phyloP scores from a whole-genome alignment of 1,139 yeast species.

The Pichia sp. region DNA sequence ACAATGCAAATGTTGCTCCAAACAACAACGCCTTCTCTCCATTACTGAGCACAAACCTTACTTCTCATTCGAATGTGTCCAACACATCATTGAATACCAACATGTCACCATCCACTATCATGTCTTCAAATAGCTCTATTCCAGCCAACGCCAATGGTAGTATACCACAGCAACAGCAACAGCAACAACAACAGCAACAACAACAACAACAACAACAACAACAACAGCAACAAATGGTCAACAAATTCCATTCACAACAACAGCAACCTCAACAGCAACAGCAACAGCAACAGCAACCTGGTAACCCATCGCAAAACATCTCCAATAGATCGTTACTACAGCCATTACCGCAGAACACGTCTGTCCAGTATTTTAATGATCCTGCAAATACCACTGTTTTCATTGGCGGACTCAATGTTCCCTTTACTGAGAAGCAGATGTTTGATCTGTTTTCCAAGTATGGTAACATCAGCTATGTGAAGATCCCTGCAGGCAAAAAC shows the following conservation, averaged over 20 bases:
- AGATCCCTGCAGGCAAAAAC: slow-evolving; percentile 65
- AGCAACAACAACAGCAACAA: slow-evolving; percentile 16
- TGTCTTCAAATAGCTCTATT: slow-evolving; percentile 25
- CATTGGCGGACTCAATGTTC: slow-evolving; percentile 62
- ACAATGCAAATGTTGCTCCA: background rate
- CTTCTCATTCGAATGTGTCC: slow-evolving; percentile 21
- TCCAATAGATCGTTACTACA: slow-evolving; percentile 23
- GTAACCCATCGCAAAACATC: background rate
- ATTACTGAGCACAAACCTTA: background rate
- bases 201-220: slow-evolving; percentile 2
- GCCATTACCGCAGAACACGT: slow-evolving; percentile 30
- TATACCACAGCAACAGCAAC: slow-evolving; percentile 23
- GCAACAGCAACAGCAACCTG: background rate
- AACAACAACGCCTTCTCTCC: background rate
- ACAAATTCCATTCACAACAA: background rate
- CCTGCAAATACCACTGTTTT: slow-evolving; percentile 70
- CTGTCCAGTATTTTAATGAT: slow-evolving; percentile 41
- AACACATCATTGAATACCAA: slow-evolving; percentile 24
- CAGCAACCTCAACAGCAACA: background rate
- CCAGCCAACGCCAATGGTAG: background rate
- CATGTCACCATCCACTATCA: slow-evolving; percentile 3
- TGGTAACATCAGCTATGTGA: slow-evolving; percentile 62
- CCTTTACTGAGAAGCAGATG: slow-evolving; percentile 54
- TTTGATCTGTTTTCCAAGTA: slow-evolving; percentile 58
- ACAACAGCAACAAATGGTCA: background rate